A percentile compares a stretch with the other conserved stretches of the same genome.
phyloP scores from a whole-genome alignment of 2,329 filamentous ascomycete species.

The Volutella citrinella region DNA sequence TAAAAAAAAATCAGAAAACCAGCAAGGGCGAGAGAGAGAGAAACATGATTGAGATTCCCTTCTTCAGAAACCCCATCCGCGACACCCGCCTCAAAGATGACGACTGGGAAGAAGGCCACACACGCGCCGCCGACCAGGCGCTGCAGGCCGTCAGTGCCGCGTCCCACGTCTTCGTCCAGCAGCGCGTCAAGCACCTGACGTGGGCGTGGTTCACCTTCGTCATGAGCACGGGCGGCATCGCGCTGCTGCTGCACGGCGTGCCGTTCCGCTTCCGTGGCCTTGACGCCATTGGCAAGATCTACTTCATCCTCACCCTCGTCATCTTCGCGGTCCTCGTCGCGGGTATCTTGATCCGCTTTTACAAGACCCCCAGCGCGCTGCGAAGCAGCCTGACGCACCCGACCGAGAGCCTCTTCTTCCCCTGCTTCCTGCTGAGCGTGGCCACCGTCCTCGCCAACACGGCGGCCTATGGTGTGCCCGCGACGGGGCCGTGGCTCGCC shows the following conservation, averaged over 20 bases:
- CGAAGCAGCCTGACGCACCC: conserved; percentile 34
- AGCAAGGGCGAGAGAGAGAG: too few species aligned
- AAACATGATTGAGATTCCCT: too few species aligned
- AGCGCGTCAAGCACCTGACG: conserved; percentile 24
- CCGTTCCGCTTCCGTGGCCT: conserved; percentile 47
- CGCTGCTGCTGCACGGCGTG: conserved; percentile 24
- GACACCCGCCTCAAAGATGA: too few species aligned
- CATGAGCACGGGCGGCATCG: conserved; percentile 33
- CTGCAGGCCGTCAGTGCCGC: conserved; percentile 13
- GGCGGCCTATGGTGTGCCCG: conserved; percentile 55
- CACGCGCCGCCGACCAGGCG: conserved; percentile 20
- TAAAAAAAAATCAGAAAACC: too few species aligned
- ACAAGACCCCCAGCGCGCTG: conserved; percentile 56
- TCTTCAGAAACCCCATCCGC: too few species aligned
- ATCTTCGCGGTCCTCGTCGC: conserved; percentile 47
- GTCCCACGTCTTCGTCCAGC: conserved; percentile 14
- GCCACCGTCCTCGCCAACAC: conserved; percentile 64
- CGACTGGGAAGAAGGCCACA: conserved; percentile 26
- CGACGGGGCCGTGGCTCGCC: conserved; percentile 48
- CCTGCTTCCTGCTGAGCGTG: conserved; percentile 59
- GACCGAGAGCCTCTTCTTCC: conserved; percentile 63
- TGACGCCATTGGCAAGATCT: conserved; percentile 42
- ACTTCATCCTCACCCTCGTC: conserved; percentile 48
- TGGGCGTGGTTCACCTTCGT: conserved; percentile 33
- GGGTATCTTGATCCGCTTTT: conserved; percentile 57